Evolutionary conservation across 2,329 filamentous ascomycete species (phyloP).

Genomic region (Colletotrichum abscissum): DNA sequence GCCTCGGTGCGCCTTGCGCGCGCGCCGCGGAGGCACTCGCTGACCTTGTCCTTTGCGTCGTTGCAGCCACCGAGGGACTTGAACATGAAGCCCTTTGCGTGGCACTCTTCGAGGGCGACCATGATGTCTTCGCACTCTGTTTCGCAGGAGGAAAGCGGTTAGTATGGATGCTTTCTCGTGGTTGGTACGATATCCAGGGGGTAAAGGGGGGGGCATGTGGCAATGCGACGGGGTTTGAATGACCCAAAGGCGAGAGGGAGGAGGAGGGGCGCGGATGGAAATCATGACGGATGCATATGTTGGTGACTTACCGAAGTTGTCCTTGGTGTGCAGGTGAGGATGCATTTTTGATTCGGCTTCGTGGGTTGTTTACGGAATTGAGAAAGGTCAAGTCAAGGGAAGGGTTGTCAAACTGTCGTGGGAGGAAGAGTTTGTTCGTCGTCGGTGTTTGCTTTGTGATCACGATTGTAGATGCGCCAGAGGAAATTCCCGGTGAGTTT

Average conservation of each 20-base stretch:
- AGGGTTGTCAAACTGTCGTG: not conserved
- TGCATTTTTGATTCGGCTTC: constrained; percentile 73
- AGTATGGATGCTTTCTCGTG: not conserved
- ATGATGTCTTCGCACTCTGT: constrained; percentile 95
- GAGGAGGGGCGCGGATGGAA: not conserved
- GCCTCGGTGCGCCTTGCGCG: constrained; percentile 80
- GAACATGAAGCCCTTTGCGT: constrained; percentile 90
- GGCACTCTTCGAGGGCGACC: constrained; percentile 93
- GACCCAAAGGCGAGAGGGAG: constrained; percentile 5
- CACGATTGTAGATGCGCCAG: constrained; percentile 5
- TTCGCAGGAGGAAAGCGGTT: not conserved
- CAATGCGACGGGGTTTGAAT: not conserved
- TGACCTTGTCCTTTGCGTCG: constrained; percentile 84
- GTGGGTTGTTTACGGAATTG: not conserved
- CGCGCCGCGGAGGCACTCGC: constrained; percentile 84
- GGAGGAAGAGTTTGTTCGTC: not conserved
- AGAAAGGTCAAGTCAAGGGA: not conserved
- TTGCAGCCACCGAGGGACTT: constrained; percentile 94
- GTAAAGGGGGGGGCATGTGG: not conserved
- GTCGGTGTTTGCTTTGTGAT: not conserved
- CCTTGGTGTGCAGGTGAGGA: constrained; percentile 94
- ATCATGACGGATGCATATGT: not conserved
- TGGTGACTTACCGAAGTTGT: constrained; percentile 78
- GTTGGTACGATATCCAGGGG: not conserved
- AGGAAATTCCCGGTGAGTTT: constrained; percentile 4